phyloP scores from a whole-genome alignment of 208 protist genomes.

The Leishmania arabica region DNA sequence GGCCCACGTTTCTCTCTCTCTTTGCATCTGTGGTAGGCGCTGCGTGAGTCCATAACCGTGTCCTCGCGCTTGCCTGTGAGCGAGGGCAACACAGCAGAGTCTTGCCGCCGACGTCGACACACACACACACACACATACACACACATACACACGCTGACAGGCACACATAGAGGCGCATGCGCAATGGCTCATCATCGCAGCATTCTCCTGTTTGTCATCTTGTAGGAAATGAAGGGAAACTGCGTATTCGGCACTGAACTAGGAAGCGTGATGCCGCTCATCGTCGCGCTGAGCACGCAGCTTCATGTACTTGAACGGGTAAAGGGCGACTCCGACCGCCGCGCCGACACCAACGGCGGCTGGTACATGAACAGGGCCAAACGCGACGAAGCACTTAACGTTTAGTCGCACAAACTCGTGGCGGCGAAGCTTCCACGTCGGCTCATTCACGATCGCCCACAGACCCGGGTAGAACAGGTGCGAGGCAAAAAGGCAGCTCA shows the following conservation, averaged over 20 bases:
- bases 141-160: neutral
- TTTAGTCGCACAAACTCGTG: slow-evolving; percentile 66
- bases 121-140: neutral
- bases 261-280: neutral
- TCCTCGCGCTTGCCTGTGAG: neutral
- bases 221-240: neutral
- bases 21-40: neutral
- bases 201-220: neutral
- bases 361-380: slow-evolving; percentile 48
- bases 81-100: slow-evolving; percentile 5
- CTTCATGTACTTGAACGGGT: slow-evolving; percentile 68
- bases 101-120: neutral
- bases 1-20: neutral
- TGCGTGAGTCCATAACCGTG: neutral
- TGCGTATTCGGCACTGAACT: neutral
- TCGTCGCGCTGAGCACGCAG: slow-evolving; percentile 10
- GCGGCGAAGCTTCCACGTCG: slow-evolving; percentile 47
- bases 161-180: neutral
- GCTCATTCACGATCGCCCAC: slow-evolving; percentile 70
- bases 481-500: slow-evolving; percentile 50
- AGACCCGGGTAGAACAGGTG: slow-evolving; percentile 70
- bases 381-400: slow-evolving; percentile 66
- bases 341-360: slow-evolving; percentile 41
- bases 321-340: slow-evolving; percentile 38
- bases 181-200: neutral